Conservation (phyloP, 805 yeast species). For the Cyberlindnera suaveolens region DNA sequence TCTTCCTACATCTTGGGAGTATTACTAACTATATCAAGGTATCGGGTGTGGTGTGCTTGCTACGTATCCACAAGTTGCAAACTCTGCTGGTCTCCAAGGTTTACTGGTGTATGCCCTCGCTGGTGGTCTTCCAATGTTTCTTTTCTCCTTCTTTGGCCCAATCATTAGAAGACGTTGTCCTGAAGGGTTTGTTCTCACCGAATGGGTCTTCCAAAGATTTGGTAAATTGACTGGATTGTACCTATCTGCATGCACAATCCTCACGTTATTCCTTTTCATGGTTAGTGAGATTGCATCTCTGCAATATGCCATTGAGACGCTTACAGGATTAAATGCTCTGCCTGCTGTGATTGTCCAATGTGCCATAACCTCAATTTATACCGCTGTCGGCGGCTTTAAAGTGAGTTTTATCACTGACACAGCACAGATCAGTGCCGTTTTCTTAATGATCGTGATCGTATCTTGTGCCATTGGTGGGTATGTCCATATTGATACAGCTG, state of each 20-base stretch:
- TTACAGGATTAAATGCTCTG: slow-evolving; percentile 74
- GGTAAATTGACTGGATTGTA: slow-evolving; percentile 71
- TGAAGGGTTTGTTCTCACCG: slow-evolving; percentile 84
- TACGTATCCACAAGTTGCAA: slow-evolving; percentile 83
- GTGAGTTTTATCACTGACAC: slow-evolving; percentile 86
- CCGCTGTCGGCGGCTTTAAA: slow-evolving; percentile 82
- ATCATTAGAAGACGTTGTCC: slow-evolving; percentile 73
- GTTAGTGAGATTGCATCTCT: slow-evolving; percentile 82
- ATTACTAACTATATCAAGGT: slow-evolving; percentile 42
- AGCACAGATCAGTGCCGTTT: slow-evolving; percentile 71
- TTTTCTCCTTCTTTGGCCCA: slow-evolving; percentile 84
- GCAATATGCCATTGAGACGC: slow-evolving; percentile 64
- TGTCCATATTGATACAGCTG: slow-evolving; percentile 51
- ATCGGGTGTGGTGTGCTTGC: slow-evolving; percentile 85
- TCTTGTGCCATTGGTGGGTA: slow-evolving; percentile 74
- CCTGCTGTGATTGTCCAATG: slow-evolving; percentile 83
- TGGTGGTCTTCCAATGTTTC: slow-evolving; percentile 77
- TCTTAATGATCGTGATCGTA: slow-evolving; percentile 61
- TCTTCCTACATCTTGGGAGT: not conserved
- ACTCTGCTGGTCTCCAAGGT: slow-evolving; percentile 82
- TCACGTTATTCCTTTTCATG: slow-evolving; percentile 83
- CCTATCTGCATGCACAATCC: slow-evolving; percentile 71
- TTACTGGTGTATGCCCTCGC: slow-evolving; percentile 70
- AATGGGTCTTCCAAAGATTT: slow-evolving; percentile 85
- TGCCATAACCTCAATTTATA: slow-evolving; percentile 80